Evolutionary conservation across 257 asterid genomes (phyloP).

Genomic region (Forsythia suspensa): DNA sequence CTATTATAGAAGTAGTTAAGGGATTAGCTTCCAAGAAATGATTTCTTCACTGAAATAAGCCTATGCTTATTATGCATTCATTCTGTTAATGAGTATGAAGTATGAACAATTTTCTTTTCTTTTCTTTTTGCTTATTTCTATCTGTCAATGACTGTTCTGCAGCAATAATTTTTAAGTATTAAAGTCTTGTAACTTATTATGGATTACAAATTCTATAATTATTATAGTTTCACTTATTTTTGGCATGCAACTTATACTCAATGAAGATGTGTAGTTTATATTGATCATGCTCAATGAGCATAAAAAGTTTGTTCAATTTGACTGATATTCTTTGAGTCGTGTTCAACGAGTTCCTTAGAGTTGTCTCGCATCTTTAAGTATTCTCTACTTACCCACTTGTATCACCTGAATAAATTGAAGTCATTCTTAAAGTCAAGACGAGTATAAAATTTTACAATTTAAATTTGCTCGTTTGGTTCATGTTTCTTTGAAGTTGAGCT

Average conservation of each 20-base stretch:
- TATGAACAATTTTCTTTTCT: background rate
- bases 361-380: too few relatives aligned
- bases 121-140: too few relatives aligned
- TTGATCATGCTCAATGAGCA: too few relatives aligned
- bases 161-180: background rate
- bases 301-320: too few relatives aligned
- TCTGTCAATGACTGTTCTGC: too few relatives aligned
- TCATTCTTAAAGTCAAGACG: background rate
- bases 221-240: background rate
- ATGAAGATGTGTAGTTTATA: slow-evolving; percentile 8
- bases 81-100: background rate
- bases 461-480: too few relatives aligned
- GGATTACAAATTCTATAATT: background rate
- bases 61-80: background rate
- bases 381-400: too few relatives aligned
- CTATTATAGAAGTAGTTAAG: background rate
- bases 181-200: background rate
- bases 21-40: background rate
- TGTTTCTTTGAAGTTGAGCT: background rate
- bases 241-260: background rate
- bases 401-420: background rate
- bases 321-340: too few relatives aligned
- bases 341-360: too few relatives aligned
- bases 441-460: too few relatives aligned
- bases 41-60: background rate